A percentile compares a stretch with the other conserved stretches of the same genome.
Evolutionary conservation across 192 early-diverging fungal species (phyloP).

Genomic region (Backusella westeae): DNA sequence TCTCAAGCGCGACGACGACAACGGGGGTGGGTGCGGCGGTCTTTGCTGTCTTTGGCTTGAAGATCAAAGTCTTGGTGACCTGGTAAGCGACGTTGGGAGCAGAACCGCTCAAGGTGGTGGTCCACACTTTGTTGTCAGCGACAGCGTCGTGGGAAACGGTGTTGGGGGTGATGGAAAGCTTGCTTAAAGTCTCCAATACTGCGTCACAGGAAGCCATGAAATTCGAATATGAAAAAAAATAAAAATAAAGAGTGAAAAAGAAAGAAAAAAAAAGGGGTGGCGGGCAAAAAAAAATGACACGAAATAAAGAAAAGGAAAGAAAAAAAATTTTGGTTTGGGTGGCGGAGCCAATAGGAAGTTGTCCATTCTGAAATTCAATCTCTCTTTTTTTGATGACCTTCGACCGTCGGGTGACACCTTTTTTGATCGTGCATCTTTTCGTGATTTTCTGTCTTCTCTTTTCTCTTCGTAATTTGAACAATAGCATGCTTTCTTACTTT

Average conservation of each 20-base stretch:
- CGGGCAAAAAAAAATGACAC: background rate
- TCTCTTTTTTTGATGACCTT: background rate
- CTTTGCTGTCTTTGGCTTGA: constrained; percentile 79
- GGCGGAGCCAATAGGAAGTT: background rate
- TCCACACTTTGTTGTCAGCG: constrained; percentile 59
- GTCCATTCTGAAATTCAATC: background rate
- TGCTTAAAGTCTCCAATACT: constrained; percentile 16
- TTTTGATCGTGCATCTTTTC: background rate
- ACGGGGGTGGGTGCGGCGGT: constrained; percentile 58
- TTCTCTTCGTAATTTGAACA: background rate
- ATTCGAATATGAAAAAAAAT: constrained; percentile 5
- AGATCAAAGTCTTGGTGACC: constrained; percentile 72
- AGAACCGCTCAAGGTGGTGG: constrained; percentile 34
- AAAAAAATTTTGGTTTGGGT: constrained; percentile 8
- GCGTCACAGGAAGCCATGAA: constrained; percentile 20
- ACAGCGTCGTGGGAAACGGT: constrained; percentile 54
- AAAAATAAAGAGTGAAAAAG: background rate
- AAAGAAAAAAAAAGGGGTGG: background rate
- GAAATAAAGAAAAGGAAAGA: background rate
- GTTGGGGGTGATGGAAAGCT: constrained; percentile 31
- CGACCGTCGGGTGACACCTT: background rate
- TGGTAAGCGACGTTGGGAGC: constrained; percentile 23
- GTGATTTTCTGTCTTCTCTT: background rate
- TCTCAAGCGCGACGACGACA: constrained; percentile 59
- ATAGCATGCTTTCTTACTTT: background rate